Evolutionary conservation across 257 asterid species (phyloP).

Genomic region (Solanum chmielewskii): DNA sequence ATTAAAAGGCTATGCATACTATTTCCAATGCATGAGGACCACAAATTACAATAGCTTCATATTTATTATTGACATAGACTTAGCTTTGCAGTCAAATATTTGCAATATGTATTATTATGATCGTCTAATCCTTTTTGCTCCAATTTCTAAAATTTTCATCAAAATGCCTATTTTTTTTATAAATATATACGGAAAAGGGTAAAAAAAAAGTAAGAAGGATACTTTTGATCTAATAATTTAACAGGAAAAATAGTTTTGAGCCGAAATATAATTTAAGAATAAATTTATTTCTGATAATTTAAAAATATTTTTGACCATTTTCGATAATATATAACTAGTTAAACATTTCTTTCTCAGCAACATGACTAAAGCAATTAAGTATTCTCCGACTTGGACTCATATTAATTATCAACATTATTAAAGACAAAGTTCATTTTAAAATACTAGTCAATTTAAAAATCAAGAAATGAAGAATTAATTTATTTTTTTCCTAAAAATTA

Average conservation of each 20-base stretch:
- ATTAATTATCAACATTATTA: background rate
- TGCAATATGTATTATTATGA: too few relatives aligned
- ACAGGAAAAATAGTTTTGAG: rapidly evolving
- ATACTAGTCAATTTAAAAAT: too few relatives aligned
- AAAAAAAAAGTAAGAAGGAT: too few relatives aligned
- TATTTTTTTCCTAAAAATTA: background rate
- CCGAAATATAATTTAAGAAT: rapidly evolving
- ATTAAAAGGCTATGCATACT: background rate
- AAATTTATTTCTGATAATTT: too few relatives aligned
- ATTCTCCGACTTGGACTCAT: too few relatives aligned
- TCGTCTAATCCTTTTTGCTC: too few relatives aligned
- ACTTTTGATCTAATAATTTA: too few relatives aligned
- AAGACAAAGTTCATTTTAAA: background rate
- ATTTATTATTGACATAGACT: background rate
- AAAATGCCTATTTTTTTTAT: background rate
- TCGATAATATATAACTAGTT: background rate
- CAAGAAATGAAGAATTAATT: background rate
- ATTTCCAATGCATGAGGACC: background rate
- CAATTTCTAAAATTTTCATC: background rate
- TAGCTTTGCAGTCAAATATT: background rate
- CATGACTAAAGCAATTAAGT: background rate
- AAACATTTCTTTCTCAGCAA: too few relatives aligned
- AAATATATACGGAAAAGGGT: too few relatives aligned
- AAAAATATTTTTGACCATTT: too few relatives aligned
- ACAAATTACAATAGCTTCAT: background rate